phyloP scores from a whole-genome alignment of 2,329 filamentous ascomycete genomes.

The Macrophomina pseudophaseolina region DNA sequence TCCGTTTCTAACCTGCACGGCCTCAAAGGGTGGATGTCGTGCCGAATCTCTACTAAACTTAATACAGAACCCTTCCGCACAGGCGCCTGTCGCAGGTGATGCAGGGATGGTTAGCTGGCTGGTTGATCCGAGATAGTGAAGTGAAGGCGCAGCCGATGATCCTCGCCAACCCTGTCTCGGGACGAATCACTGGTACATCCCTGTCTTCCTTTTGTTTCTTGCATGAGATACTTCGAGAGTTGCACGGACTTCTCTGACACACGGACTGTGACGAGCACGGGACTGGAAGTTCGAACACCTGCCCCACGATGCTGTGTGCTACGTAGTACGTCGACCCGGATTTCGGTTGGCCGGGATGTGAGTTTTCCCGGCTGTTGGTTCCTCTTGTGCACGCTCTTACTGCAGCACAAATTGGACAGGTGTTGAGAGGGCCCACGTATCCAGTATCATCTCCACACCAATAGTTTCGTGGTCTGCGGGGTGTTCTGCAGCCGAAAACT shows the following conservation, averaged over 20 bases:
- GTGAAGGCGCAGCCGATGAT: conserved; percentile 12
- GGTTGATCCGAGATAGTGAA: conserved; percentile 1
- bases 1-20: neutral
- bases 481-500: neutral
- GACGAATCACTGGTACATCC: neutral
- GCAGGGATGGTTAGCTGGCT: neutral
- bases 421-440: neutral
- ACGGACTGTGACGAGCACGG: conserved; percentile 1
- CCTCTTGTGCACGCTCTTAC: neutral
- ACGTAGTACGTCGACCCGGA: neutral
- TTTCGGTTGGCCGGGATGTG: neutral
- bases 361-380: neutral
- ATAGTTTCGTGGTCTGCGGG: neutral
- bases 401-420: neutral
- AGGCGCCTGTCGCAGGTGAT: neutral
- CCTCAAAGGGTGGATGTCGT: neutral
- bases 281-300: neutral
- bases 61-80: neutral
- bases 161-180: conserved; percentile 11
- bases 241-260: neutral
- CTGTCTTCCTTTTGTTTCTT: neutral
- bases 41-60: neutral
- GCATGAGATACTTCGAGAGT: neutral
- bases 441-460: neutral
- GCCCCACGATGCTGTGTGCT: neutral